Evolutionary conservation across 179 eudicot species (phyloP).

Genomic region (Nepenthes alata): DNA sequence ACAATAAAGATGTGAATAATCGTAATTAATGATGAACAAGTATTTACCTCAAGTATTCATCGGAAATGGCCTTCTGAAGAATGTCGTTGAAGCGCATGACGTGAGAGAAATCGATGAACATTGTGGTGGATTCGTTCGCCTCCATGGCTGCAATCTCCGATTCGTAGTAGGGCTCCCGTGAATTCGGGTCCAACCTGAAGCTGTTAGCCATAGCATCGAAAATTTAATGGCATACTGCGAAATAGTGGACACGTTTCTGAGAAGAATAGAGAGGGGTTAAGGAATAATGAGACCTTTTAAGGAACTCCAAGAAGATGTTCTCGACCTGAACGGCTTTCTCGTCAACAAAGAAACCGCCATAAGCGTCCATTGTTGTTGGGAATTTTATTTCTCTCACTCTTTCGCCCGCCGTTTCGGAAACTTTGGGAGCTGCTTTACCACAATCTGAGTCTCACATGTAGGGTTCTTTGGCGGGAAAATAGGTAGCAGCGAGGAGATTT

Average conservation of each 20-base stretch:
- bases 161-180: conserved; percentile 44
- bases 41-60: conserved; percentile 57
- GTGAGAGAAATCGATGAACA: conserved; percentile 88
- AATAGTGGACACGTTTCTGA: neutral
- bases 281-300: conserved; percentile 34
- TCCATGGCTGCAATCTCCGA: conserved; percentile 75
- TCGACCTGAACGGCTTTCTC: conserved; percentile 76
- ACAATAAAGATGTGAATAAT: neutral
- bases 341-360: conserved; percentile 57
- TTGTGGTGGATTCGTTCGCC: conserved; percentile 66
- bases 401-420: neutral
- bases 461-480: conserved; percentile 1
- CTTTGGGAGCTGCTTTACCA: neutral
- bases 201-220: conserved; percentile 14
- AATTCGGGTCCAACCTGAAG: conserved; percentile 36
- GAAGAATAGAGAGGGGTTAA: neutral
- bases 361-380: conserved; percentile 26
- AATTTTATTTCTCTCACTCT: conserved; percentile 1
- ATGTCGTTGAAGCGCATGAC: conserved; percentile 71
- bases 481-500: neutral
- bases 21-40: neutral
- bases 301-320: conserved; percentile 72
- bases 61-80: conserved; percentile 73
- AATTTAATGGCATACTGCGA: neutral
- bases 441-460: neutral